Conservation (phyloP, 164 flowering plant species). For the Buxus sempervirens region DNA sequence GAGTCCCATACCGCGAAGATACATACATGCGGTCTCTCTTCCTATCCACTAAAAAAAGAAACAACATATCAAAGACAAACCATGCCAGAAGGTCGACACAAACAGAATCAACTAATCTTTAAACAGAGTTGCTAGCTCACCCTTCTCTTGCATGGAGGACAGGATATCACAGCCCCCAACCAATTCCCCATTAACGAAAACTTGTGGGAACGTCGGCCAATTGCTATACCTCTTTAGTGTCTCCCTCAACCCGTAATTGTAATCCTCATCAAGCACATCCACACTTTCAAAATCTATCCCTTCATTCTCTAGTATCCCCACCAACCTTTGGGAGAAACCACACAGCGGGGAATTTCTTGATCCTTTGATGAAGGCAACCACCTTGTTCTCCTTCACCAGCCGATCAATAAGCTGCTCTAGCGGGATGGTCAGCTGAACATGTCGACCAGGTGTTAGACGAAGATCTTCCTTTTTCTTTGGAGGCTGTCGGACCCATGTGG, state of each 20-base stretch:
- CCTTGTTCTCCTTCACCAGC: slow-evolving; percentile 87
- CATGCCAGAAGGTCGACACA: not conserved
- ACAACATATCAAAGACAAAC: not conserved
- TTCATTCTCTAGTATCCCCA: slow-evolving; percentile 65
- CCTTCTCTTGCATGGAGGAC: slow-evolving; percentile 84
- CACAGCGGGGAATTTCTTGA: slow-evolving; percentile 85
- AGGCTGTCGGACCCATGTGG: slow-evolving; percentile 69
- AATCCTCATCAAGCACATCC: slow-evolving; percentile 90
- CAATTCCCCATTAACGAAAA: slow-evolving; percentile 83
- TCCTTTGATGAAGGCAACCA: slow-evolving; percentile 95
- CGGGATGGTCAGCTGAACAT: slow-evolving; percentile 74
- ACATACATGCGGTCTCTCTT: no score
- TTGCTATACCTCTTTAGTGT: slow-evolving; percentile 79
- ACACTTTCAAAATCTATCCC: slow-evolving; percentile 83
- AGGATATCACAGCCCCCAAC: slow-evolving; percentile 84
- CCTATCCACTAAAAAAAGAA: not conserved
- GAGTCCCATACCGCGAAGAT: no score
- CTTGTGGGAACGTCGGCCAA: slow-evolving; percentile 98
- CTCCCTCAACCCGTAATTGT: slow-evolving; percentile 80
- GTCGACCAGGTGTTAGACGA: slow-evolving; percentile 88
- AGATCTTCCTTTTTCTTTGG: slow-evolving; percentile 81
- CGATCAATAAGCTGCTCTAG: slow-evolving; percentile 74
- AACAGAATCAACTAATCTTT: slow-evolving; percentile 24
- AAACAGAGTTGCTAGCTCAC: slow-evolving; percentile 66
- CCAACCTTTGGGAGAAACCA: slow-evolving; percentile 91